Conservation (phyloP, 2,329 filamentous ascomycete species). For the Exophiala xenobiotica region DNA sequence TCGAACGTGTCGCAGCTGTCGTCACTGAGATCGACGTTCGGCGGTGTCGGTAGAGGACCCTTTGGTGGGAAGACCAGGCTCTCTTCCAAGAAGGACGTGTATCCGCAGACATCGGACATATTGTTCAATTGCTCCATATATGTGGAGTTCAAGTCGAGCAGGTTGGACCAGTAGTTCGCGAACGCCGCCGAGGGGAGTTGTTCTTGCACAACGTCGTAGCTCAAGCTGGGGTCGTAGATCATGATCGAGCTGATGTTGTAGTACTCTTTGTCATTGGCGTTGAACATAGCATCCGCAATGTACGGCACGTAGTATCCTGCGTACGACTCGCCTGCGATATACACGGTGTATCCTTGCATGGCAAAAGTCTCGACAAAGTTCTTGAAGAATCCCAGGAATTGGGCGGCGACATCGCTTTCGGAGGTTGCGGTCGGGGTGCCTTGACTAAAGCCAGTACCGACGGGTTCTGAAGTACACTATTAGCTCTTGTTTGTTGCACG, state of each 20-base stretch:
- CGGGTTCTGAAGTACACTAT: slow-evolving; percentile 32
- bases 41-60: slow-evolving; percentile 56
- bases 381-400: slow-evolving; percentile 76
- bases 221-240: slow-evolving; percentile 70
- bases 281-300: slow-evolving; percentile 70
- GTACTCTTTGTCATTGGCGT: slow-evolving; percentile 63
- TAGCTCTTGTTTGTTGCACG: neutral
- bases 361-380: slow-evolving; percentile 72
- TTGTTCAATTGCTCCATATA: slow-evolving; percentile 42
- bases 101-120: slow-evolving; percentile 47
- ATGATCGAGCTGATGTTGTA: slow-evolving; percentile 68
- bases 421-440: slow-evolving; percentile 63
- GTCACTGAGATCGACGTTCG: slow-evolving; percentile 46
- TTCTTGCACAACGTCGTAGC: slow-evolving; percentile 51
- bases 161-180: slow-evolving; percentile 42
- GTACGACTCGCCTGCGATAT: slow-evolving; percentile 57
- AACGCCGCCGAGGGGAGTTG: slow-evolving; percentile 47
- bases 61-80: slow-evolving; percentile 67
- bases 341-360: slow-evolving; percentile 68
- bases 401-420: slow-evolving; percentile 66
- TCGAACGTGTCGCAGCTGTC: slow-evolving; percentile 60
- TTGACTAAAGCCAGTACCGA: slow-evolving; percentile 66
- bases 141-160: slow-evolving; percentile 48
- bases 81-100: slow-evolving; percentile 46
- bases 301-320: slow-evolving; percentile 68